A percentile compares a stretch with the other conserved stretches of the same genome.
Conservation (phyloP, 148 eudicot species). For the Amaranthus palmeri region DNA sequence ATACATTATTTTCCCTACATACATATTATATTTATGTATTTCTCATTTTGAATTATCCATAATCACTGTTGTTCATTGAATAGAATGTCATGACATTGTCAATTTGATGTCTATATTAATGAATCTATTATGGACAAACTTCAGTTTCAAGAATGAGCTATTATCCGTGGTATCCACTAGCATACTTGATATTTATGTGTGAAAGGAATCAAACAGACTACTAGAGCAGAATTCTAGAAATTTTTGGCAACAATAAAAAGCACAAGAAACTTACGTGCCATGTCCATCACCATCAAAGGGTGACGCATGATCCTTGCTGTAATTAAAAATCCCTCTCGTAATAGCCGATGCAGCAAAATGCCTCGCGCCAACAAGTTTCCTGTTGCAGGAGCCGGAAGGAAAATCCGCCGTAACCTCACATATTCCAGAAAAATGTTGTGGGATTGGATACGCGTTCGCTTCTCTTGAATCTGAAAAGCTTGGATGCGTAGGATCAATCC, state of each 20-base stretch:
- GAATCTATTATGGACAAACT: no score
- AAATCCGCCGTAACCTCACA: conserved; percentile 95
- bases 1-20: no score
- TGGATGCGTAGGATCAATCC: conserved; percentile 86
- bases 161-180: no score
- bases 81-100: no score
- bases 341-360: conserved; percentile 99
- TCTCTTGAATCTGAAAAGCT: conserved; percentile 74
- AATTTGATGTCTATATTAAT: no score
- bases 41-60: no score
- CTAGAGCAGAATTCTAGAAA: no score
- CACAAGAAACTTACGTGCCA: conserved; percentile 76
- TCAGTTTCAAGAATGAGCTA: no score
- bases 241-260: not conserved
- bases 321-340: conserved; percentile 93
- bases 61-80: no score
- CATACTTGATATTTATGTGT: no score
- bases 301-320: conserved; percentile 86
- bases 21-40: no score
- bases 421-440: conserved; percentile 78
- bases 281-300: conserved; percentile 99
- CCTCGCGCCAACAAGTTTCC: conserved; percentile 95
- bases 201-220: no score
- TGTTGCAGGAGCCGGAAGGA: conserved; percentile 98
- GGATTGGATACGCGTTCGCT: conserved; percentile 65